Evolutionary conservation across 441 rosid genomes (phyloP).

Genomic region (Adansonia grandidieri): DNA sequence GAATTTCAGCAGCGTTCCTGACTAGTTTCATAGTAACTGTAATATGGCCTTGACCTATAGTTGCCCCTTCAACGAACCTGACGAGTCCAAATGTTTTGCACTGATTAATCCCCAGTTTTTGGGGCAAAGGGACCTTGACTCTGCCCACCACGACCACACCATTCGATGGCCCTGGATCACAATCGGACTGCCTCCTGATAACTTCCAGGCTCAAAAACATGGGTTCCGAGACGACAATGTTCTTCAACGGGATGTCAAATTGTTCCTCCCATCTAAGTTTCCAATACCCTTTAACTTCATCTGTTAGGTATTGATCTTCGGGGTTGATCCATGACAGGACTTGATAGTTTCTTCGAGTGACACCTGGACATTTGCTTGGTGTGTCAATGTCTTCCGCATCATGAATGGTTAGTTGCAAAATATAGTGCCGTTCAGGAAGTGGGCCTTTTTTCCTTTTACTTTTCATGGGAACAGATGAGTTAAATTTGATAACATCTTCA

Average conservation of each 20-base stretch:
- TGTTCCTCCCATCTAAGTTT: slow-evolving; percentile 19
- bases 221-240: neutral
- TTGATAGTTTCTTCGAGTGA: neutral
- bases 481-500: neutral
- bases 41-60: slow-evolving; percentile 27
- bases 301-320: neutral
- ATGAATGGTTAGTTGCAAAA: neutral
- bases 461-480: no score
- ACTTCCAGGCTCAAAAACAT: slow-evolving; percentile 29
- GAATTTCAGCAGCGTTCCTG: neutral
- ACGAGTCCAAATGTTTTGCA: slow-evolving; percentile 17
- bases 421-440: neutral
- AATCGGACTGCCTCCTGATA: neutral
- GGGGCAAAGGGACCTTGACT: slow-evolving; percentile 27
- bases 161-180: slow-evolving; percentile 30
- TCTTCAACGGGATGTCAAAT: neutral
- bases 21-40: slow-evolving; percentile 15
- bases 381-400: slow-evolving; percentile 32
- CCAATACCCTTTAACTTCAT: neutral
- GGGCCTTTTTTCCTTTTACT: neutral
- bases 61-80: neutral
- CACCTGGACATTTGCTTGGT: neutral
- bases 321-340: slow-evolving; percentile 17
- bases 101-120: neutral
- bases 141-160: slow-evolving; percentile 32